Evolutionary conservation across 352 stramenopile genomes (phyloP).

Genomic region (Pythium pectinolyticum): DNA sequence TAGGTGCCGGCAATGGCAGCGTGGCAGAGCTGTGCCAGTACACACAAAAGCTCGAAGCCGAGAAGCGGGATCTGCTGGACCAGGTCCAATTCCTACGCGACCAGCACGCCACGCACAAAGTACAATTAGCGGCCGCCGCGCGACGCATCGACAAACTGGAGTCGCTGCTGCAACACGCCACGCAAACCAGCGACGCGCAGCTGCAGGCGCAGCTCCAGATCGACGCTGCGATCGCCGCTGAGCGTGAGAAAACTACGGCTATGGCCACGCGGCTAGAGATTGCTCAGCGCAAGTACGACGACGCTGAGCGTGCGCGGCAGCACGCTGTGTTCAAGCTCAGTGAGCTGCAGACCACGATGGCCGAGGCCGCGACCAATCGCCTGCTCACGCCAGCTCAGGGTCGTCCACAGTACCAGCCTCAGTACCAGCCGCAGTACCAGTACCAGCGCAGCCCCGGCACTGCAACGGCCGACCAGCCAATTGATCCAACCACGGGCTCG

Average conservation of each 20-base stretch:
- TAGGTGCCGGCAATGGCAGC: conserved; percentile 1
- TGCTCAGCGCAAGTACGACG: conserved; percentile 45
- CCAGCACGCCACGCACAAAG: conserved; percentile 38
- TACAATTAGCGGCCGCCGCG: conserved; percentile 30
- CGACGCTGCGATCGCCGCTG: conserved; percentile 26
- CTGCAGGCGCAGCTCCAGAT: conserved; percentile 11
- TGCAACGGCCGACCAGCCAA: background rate
- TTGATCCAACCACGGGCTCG: conserved; percentile 26
- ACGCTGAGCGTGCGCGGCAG: conserved; percentile 55
- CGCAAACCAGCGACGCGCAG: conserved; percentile 25
- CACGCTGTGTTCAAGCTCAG: conserved; percentile 67
- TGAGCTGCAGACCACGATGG: conserved; percentile 45
- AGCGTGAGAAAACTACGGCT: conserved; percentile 38
- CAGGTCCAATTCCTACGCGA: conserved; percentile 44
- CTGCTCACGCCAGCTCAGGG: conserved; percentile 12
- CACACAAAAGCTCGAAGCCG: conserved; percentile 49
- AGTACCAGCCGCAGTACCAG: background rate
- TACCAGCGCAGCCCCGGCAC: too few species aligned
- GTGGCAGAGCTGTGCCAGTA: conserved; percentile 49
- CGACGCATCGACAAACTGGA: conserved; percentile 45
- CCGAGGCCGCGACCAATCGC: conserved; percentile 23
- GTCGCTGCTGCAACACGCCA: conserved; percentile 31
- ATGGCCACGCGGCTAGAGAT: conserved; percentile 41
- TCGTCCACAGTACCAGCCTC: background rate
- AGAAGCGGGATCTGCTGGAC: conserved; percentile 44